Percentiles rank a stretch among this genome's conserved stretches.
These are phyloP conservation scores for Endotrypanum monterogeii DNA, from an alignment of 208 protist genomes.

Conservation along the genomic window DNA sequence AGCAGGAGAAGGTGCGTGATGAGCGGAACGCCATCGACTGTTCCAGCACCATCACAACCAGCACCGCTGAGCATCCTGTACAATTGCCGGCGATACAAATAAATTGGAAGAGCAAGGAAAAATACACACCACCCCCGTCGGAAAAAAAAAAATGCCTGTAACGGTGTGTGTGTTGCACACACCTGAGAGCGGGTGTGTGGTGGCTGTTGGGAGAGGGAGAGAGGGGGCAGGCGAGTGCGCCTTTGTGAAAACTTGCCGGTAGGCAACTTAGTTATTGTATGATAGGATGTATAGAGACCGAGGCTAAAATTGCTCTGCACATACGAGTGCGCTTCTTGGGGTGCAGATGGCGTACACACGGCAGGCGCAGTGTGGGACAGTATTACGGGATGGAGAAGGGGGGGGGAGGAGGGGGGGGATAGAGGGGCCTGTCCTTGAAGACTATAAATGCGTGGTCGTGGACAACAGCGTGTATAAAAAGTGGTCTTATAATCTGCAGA, in stretches of 20 bases:
- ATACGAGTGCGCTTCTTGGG: neutral
- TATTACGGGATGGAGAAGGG: neutral
- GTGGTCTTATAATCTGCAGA: no score
- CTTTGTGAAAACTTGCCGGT: no score
- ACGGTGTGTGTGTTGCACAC: no score
- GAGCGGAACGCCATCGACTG: constrained; percentile 28
- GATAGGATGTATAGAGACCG: neutral
- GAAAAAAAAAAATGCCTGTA: neutral
- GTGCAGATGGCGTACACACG: no score
- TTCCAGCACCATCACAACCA: neutral
- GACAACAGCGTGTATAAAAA: no score
- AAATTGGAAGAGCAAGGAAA: neutral
- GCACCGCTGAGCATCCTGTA: neutral
- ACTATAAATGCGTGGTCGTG: no score
- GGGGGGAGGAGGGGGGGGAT: neutral
- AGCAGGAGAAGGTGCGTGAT: constrained; percentile 29
- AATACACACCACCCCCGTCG: no score
- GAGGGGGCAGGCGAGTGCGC: neutral
- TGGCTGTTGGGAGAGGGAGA: neutral
- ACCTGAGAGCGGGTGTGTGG: neutral
- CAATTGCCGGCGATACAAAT: neutral
- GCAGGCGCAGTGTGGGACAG: neutral
- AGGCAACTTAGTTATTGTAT: neutral
- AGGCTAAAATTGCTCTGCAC: neutral
- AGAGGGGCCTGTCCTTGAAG: no score